A percentile compares a stretch with the other conserved stretches of the same genome.
These are phyloP conservation scores for Zymoseptoria crescenta DNA, from an alignment of 2,329 filamentous ascomycete species.

Conservation along the genomic window DNA sequence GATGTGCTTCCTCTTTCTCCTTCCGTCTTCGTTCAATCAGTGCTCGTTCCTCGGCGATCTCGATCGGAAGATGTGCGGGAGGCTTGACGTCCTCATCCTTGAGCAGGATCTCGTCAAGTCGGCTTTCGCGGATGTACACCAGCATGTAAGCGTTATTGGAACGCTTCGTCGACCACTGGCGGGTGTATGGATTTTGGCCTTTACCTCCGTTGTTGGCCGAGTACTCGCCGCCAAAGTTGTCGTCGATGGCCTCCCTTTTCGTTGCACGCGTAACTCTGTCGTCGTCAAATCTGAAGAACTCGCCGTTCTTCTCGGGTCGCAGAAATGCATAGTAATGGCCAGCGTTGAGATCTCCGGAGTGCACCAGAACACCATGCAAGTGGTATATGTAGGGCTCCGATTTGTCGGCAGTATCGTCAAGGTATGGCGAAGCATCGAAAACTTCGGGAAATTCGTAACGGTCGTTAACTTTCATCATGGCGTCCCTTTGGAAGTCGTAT, in stretches of 20 bases:
- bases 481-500: conserved; percentile 91
- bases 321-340: conserved; percentile 98
- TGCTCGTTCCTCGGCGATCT: conserved; percentile 74
- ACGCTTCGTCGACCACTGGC: conserved; percentile 56
- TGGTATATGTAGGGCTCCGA: conserved; percentile 89
- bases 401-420: conserved; percentile 76
- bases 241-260: conserved; percentile 82
- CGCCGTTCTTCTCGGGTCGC: conserved; percentile 84
- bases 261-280: conserved; percentile 95
- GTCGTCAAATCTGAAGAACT: conserved; percentile 96
- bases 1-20: conserved; percentile 86
- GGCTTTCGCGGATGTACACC: conserved; percentile 87
- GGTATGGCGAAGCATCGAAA: conserved; percentile 78
- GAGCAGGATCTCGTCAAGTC: conserved; percentile 73
- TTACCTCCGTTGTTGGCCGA: conserved; percentile 42
- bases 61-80: conserved; percentile 69
- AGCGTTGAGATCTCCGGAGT: conserved; percentile 92
- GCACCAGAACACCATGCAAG: conserved; percentile 88
- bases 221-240: conserved; percentile 93
- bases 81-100: conserved; percentile 70
- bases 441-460: conserved; percentile 81
- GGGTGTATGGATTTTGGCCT: conserved; percentile 57
- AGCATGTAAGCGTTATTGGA: conserved; percentile 95
- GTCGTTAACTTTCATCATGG: conserved; percentile 98
- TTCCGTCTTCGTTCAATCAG: conserved; percentile 68